These are phyloP conservation scores for Solanum hybrid DNA, from an alignment of 305 asterid genomes.

Conservation along the genomic window DNA sequence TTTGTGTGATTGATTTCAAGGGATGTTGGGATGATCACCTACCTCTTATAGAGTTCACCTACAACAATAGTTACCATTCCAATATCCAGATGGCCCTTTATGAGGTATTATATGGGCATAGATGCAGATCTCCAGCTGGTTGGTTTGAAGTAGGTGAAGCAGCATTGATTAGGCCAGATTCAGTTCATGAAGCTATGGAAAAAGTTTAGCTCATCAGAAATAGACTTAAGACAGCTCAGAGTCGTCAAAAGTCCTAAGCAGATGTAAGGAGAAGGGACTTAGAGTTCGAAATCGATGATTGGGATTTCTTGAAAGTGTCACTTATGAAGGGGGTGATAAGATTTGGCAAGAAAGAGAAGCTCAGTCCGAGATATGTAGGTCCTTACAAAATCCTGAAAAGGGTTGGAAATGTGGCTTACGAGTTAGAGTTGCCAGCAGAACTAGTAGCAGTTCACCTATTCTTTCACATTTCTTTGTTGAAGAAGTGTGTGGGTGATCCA, in stretches of 20 bases:
- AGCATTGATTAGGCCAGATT: neutral
- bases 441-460: neutral
- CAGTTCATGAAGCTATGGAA: neutral
- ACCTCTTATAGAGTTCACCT: neutral
- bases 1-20: too few relatives aligned
- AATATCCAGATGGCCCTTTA: neutral
- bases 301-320: neutral
- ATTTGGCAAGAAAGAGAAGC: neutral
- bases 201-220: neutral
- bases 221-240: neutral
- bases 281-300: too few relatives aligned
- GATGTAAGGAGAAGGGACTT: neutral
- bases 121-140: neutral
- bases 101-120: neutral
- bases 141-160: neutral
- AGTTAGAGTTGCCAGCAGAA: neutral
- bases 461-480: neutral
- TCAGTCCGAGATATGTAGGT: neutral
- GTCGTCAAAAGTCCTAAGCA: neutral
- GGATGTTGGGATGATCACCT: neutral
- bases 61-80: neutral
- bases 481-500: neutral
- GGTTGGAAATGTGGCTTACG: neutral
- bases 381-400: neutral
- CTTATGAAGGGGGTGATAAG: neutral